Evolutionary conservation across 1,284 basidiomycete genomes (phyloP), one percentile per base, ranked within the genome.

Genomic region (Austroboletus niveus): DNA sequence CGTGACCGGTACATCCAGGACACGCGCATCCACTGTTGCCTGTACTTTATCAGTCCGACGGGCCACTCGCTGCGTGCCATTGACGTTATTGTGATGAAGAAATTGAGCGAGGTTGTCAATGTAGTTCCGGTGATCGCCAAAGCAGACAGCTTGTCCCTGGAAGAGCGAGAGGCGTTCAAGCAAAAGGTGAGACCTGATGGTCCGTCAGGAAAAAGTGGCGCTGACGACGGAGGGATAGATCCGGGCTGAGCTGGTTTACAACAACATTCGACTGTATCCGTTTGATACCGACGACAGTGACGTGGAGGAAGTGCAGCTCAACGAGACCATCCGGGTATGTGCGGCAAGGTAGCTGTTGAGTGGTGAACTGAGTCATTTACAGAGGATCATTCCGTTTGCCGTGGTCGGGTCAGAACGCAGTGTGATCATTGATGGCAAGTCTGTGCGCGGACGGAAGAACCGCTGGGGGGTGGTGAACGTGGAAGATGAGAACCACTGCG

Each of bases 101-200:
- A 98, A 79, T 79, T 99, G 51, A 89, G 88, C 69, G 96, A 99
- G 70, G 96, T 99, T 38, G 96, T 98, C 72, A 99, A 99, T 65
- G 96, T 99, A 45, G 95, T 99, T 7, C 97, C 96, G 12, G 91
- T 99, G 56, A 98, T 99, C 68, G 96, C 97, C 63, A 99, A 99
- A 81, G 82, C 92, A n/a, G 96, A 99, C 73, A 89, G 87, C 58
- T 78, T 99, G 73, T 98, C 95, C 1, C 72, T 94, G 56, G 94
- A 97, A 60, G 97, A 99, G 78, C 79, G 94, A 57, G 89, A 90
- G 57, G 76, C 80, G 24, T 99, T 99, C 84, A 99, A 98, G 81
- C 79, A 85, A 65, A 88, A 94, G 76, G 91, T 92, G 31, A 31
- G 63, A 53, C 3, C 35, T 22, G 29, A 20, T 34, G 46, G 15